Evolutionary conservation across 371 early-diverging fungal genomes (phyloP), one percentile per base, ranked within the genome.

Genomic region (Mucor lusitanicus): DNA sequence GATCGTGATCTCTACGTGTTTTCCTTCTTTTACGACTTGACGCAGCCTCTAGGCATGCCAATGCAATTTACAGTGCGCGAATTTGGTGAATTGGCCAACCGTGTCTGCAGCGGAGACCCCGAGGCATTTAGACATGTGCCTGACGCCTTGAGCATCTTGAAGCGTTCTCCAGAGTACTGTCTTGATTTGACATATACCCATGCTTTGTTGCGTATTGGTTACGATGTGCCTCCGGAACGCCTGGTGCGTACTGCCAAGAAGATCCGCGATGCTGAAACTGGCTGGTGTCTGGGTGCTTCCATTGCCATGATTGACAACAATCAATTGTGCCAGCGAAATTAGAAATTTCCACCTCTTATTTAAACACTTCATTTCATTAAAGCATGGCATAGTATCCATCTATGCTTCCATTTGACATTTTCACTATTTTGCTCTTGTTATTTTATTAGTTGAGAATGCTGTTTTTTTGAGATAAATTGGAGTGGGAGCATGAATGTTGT

Each of bases 241-340:
- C 74, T 82, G 27, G 79, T 98, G 19, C 87, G 88, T 56, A 90
- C 92, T 15, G 91, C 95, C 27, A 93, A 97, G 72, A 97, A 97
- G 84, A 95, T 98, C 64, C 86, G 88, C 27, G 93, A 88, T 39
- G 88, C 94, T 32, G 97, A 98, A 71, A 95, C 95, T 23, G 98
- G 98, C 7, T 98, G 98, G 98, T 94, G 94, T 70, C 80, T 98
- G 39, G 98, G 98, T 39, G 96, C 96, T 11, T 89, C 96, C 17
- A 91, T 98, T 66, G 85, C 89, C 13, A 85, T 93, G 65, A 76
- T 94, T 23, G 88, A 91, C 50, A 61, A 71, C 40, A 68, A 68
- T n/a, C 60, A 76, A 54, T 70, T 83, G 63, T 81, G 82, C 50
- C 70, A 63, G 68, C 21, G 35, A n/a, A 44, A 63, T 23, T 53